Evolutionary conservation across 371 early-diverging fungal genomes (phyloP).

Genomic region (Globomyces sp.): DNA sequence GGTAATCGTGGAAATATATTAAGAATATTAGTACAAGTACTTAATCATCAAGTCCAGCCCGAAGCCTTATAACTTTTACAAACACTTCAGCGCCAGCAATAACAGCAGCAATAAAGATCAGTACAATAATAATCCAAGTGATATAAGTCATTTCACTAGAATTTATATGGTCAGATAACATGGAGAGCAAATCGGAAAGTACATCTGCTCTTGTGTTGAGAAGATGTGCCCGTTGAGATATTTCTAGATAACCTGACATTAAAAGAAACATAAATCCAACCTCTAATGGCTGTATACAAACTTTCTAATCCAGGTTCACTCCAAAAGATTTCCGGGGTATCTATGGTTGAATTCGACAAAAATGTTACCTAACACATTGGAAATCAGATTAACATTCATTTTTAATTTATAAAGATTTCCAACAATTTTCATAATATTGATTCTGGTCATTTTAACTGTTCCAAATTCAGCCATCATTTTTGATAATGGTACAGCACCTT

Average conservation of each 20-base stretch:
- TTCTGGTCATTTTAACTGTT: constrained; percentile 58
- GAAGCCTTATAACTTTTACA: constrained; percentile 38
- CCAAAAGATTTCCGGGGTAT: constrained; percentile 54
- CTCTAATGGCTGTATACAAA: constrained; percentile 43
- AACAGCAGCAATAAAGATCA: constrained; percentile 43
- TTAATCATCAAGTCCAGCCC: constrained; percentile 29
- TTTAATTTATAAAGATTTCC: constrained; percentile 50
- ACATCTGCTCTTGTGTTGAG: constrained; percentile 54
- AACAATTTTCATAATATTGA: constrained; percentile 79
- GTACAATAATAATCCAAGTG: constrained; percentile 53
- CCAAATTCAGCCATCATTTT: constrained; percentile 47
- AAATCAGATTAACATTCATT: constrained; percentile 58
- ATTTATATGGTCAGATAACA: constrained; percentile 54
- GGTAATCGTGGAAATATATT: too few relatives aligned
- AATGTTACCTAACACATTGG: constrained; percentile 45
- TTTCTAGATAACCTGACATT: constrained; percentile 60
- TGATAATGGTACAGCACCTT: constrained; percentile 42
- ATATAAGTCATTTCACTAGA: constrained; percentile 45
- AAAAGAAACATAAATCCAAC: not conserved
- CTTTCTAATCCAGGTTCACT: constrained; percentile 39
- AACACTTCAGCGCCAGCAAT: constrained; percentile 43
- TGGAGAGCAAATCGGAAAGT: constrained; percentile 52
- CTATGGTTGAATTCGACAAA: not conserved
- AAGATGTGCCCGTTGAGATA: constrained; percentile 67
- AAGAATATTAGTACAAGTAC: too few relatives aligned